Conservation (phyloP, 768 basidiomycete species). For the Boletus eberwhitei region DNA sequence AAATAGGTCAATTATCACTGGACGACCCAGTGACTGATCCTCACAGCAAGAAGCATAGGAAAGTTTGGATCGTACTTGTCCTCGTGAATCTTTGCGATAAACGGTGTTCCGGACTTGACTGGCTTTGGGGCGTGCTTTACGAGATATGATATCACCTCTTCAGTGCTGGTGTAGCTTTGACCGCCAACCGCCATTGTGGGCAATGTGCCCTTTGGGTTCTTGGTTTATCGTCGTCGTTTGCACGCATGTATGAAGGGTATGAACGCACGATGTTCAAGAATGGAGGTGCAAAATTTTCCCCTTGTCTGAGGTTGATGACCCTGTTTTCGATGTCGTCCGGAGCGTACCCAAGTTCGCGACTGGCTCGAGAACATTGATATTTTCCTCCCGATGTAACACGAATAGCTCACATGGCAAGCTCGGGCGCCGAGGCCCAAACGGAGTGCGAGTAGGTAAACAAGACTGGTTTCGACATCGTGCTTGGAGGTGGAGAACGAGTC, state of each 20-base stretch:
- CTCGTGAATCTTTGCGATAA: conserved; percentile 43
- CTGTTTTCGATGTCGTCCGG: conserved; percentile 34
- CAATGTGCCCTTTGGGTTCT: conserved; percentile 45
- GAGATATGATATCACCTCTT: conserved; percentile 41
- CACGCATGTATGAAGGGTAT: background rate
- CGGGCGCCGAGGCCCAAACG: conserved; percentile 41
- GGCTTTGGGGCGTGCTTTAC: conserved; percentile 37
- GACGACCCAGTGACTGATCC: conserved; percentile 2
- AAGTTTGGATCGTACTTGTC: conserved; percentile 52
- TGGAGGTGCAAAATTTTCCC: conserved; percentile 45
- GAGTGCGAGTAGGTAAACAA: conserved; percentile 37
- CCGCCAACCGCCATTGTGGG: conserved; percentile 40
- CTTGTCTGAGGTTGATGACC: conserved; percentile 41
- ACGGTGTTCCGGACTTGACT: conserved; percentile 33
- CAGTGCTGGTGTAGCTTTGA: conserved; percentile 38
- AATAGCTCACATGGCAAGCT: conserved; percentile 40
- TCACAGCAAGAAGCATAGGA: conserved; percentile 39
- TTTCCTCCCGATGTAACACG: no score
- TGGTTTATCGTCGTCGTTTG: background rate
- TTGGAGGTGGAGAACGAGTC: background rate
- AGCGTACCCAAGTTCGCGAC: conserved; percentile 43
- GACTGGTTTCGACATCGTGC: conserved; percentile 19
- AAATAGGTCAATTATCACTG: background rate
- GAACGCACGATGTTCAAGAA: conserved; percentile 40
- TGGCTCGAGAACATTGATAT: conserved; percentile 11